phyloP scores from a whole-genome alignment of 2,329 filamentous ascomycete species.

The Alternaria alternata region DNA sequence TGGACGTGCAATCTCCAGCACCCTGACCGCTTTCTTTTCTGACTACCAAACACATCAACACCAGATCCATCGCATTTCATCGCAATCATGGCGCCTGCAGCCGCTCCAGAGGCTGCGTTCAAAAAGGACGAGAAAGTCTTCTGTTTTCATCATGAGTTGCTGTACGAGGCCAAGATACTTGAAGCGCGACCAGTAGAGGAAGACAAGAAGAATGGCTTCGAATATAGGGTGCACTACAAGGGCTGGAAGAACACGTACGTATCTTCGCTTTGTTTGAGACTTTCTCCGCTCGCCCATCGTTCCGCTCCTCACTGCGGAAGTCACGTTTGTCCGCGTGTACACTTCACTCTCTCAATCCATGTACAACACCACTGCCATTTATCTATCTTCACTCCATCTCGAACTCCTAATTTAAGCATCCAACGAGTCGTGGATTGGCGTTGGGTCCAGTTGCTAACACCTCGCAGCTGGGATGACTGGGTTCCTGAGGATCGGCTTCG shows the following conservation, averaged over 20 bases:
- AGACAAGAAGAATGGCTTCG: slow-evolving; percentile 74
- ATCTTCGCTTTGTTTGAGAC: slow-evolving; percentile 7
- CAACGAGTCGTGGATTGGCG: background rate
- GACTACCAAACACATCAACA: slow-evolving; percentile 21
- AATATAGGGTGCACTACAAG: slow-evolving; percentile 97
- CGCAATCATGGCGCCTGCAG: slow-evolving; percentile 61
- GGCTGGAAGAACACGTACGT: slow-evolving; percentile 97
- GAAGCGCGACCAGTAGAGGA: slow-evolving; percentile 72
- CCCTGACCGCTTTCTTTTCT: slow-evolving; percentile 20
- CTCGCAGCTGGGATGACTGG: slow-evolving; percentile 91
- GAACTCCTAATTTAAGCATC: background rate
- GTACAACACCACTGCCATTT: slow-evolving; percentile 22
- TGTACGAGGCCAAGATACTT: slow-evolving; percentile 96
- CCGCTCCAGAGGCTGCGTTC: slow-evolving; percentile 63
- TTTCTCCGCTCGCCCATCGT: background rate
- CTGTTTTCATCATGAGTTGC: slow-evolving; percentile 95
- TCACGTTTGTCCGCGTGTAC: slow-evolving; percentile 23
- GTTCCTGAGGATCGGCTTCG: slow-evolving; percentile 91
- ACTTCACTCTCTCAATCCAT: slow-evolving; percentile 10
- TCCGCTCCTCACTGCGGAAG: slow-evolving; percentile 1
- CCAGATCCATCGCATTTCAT: slow-evolving; percentile 16
- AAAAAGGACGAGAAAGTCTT: slow-evolving; percentile 87
- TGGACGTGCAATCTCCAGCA: slow-evolving; percentile 21
- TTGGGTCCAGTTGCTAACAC: slow-evolving; percentile 22
- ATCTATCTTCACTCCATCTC: background rate